phyloP scores from a whole-genome alignment of 1,284 basidiomycete genomes.

The Rhodotorula sp. region DNA sequence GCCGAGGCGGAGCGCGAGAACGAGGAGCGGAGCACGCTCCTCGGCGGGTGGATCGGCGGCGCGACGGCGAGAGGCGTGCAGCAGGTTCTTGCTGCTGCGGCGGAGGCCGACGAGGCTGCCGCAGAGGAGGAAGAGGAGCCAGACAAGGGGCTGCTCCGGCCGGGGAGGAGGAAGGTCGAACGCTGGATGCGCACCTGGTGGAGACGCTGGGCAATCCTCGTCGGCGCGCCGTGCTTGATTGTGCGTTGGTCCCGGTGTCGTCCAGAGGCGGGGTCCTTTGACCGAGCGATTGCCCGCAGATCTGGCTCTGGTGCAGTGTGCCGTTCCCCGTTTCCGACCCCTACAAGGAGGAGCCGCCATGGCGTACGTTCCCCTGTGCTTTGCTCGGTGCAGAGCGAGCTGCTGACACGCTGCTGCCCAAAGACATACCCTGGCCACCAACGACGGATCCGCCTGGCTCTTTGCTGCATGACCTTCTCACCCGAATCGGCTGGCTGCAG shows the following conservation, averaged over 20 bases:
- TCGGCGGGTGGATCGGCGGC: neutral
- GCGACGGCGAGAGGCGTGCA: neutral
- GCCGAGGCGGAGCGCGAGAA: constrained; percentile 5
- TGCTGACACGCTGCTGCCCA: neutral
- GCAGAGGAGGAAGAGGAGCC: constrained; percentile 18
- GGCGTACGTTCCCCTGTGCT: constrained; percentile 43
- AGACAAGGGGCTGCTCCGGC: constrained; percentile 48
- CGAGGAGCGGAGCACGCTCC: constrained; percentile 1
- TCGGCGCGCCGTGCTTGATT: constrained; percentile 55
- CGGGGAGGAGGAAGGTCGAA: constrained; percentile 54
- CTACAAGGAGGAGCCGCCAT: constrained; percentile 44
- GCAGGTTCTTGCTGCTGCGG: neutral
- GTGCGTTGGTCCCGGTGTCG: constrained; percentile 46
- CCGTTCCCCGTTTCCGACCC: constrained; percentile 59
- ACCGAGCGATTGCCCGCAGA: constrained; percentile 33
- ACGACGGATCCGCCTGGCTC: neutral
- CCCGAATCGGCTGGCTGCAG: neutral
- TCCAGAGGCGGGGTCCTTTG: neutral
- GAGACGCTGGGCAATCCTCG: constrained; percentile 56
- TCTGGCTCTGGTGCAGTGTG: constrained; percentile 59
- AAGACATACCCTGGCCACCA: constrained; percentile 22
- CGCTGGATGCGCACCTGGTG: constrained; percentile 56
- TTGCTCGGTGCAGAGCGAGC: neutral
- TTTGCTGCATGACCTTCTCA: neutral
- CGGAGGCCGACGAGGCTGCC: neutral